A percentile compares a stretch with the other conserved stretches of the same genome.
Conservation (phyloP, 225 moss, liverwort and hornwort species). For the Climacium dendroides region DNA sequence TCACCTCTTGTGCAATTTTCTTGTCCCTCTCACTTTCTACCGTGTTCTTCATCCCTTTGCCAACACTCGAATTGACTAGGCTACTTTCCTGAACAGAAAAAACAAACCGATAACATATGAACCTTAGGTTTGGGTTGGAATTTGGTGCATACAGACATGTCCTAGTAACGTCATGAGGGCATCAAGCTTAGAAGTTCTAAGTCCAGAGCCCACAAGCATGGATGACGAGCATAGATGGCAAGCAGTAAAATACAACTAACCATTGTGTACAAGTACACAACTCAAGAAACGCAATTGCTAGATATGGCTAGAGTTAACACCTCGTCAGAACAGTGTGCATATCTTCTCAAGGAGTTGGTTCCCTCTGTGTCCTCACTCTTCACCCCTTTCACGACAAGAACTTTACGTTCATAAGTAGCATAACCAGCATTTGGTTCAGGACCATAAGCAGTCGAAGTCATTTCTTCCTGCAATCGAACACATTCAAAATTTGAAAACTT, state of each 20-base stretch:
- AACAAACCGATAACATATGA: neutral
- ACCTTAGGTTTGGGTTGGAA: neutral
- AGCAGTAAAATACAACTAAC: neutral
- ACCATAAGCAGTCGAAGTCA: slow-evolving; percentile 9
- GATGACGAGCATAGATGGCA: neutral
- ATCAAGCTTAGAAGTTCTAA: neutral
- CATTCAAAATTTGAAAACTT: neutral
- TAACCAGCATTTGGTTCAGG: slow-evolving; percentile 4
- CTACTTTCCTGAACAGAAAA: slow-evolving; percentile 12
- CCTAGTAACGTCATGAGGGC: neutral
- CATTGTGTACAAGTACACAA: neutral
- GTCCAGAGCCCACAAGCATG: neutral
- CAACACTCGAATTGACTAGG: neutral
- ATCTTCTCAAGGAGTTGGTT: neutral
- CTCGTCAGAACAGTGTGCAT: slow-evolving; percentile 1
- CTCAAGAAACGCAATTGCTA: neutral
- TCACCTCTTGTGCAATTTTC: neutral
- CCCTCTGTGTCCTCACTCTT: neutral
- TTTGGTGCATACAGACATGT: neutral
- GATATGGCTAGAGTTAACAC: neutral
- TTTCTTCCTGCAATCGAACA: slow-evolving; percentile 2
- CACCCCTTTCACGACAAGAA: slow-evolving; percentile 6
- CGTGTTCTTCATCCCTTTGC: neutral
- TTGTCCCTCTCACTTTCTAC: neutral
- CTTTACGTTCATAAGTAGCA: slow-evolving; percentile 4